phyloP scores from a whole-genome alignment of 192 early-diverging fungal genomes.

The Geranomyces michiganensis region DNA sequence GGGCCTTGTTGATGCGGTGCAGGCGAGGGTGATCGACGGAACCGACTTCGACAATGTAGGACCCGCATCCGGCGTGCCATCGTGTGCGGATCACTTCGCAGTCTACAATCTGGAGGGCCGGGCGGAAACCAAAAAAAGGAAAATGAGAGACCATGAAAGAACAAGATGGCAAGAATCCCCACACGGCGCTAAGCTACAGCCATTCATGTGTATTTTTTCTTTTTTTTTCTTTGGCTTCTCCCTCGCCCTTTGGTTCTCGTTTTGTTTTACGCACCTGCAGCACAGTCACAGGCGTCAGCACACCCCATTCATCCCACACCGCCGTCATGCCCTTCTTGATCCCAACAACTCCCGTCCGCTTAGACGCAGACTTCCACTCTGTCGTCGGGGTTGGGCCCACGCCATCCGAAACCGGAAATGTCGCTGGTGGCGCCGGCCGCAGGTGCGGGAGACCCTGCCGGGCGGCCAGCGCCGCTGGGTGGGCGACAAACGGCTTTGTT shows the following conservation, averaged over 20 bases:
- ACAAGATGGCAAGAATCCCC: too few species aligned
- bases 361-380: constrained; percentile 35
- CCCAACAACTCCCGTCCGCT: constrained; percentile 73
- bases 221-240: constrained; percentile 1
- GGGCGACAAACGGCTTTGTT: background rate
- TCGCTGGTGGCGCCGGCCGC: constrained; percentile 23
- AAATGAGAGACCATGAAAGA: background rate
- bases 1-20: constrained; percentile 68
- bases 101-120: constrained; percentile 43
- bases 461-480: background rate
- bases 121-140: background rate
- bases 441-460: constrained; percentile 22
- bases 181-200: too few species aligned
- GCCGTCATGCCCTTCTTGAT: constrained; percentile 94
- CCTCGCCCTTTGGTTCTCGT: too few species aligned
- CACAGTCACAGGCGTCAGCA: constrained; percentile 86
- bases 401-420: constrained; percentile 21
- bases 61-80: constrained; percentile 37
- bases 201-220: background rate
- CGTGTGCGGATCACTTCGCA: constrained; percentile 49
- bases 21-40: constrained; percentile 37
- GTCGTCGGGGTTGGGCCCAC: background rate
- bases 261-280: constrained; percentile 73
- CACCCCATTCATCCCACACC: constrained; percentile 93
- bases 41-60: constrained; percentile 53